These are phyloP conservation scores for Articulospora tetracladia DNA, from an alignment of 495 filamentous ascomycete genomes.

Conservation along the genomic window DNA sequence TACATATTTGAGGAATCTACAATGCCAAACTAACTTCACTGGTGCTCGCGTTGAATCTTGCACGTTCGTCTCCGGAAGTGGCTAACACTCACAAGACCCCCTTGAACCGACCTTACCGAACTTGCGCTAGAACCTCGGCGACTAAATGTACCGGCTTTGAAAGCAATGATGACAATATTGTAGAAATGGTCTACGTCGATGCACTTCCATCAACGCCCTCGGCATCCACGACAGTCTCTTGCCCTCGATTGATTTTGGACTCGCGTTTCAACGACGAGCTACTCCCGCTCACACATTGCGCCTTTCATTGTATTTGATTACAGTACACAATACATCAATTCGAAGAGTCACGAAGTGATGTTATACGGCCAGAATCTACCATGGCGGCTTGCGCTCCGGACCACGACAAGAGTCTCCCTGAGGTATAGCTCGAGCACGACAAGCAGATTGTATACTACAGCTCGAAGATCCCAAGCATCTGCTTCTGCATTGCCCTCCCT, in stretches of 20 bases:
- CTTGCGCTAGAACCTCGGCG: constrained; percentile 1
- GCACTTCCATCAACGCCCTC: not conserved
- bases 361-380: constrained; percentile 47
- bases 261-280: not conserved
- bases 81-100: too few species aligned
- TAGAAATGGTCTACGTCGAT: not conserved
- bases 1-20: too few species aligned
- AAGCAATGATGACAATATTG: constrained; percentile 4
- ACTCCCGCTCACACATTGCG: not conserved
- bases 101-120: not conserved
- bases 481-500: constrained; percentile 6
- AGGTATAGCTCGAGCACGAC: constrained; percentile 9
- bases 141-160: constrained; percentile 2
- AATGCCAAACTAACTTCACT: too few species aligned
- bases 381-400: constrained; percentile 43
- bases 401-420: constrained; percentile 13
- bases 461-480: constrained; percentile 5
- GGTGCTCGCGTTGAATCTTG: too few species aligned
- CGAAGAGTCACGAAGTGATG: constrained; percentile 28
- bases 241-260: not conserved
- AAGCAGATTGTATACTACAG: constrained; percentile 20
- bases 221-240: not conserved
- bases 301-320: not conserved
- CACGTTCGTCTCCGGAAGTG: too few species aligned
- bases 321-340: not conserved